A percentile compares a stretch with the other conserved stretches of the same genome.
Conservation (phyloP, 805 yeast genomes). For the Torulaspora franciscae region DNA sequence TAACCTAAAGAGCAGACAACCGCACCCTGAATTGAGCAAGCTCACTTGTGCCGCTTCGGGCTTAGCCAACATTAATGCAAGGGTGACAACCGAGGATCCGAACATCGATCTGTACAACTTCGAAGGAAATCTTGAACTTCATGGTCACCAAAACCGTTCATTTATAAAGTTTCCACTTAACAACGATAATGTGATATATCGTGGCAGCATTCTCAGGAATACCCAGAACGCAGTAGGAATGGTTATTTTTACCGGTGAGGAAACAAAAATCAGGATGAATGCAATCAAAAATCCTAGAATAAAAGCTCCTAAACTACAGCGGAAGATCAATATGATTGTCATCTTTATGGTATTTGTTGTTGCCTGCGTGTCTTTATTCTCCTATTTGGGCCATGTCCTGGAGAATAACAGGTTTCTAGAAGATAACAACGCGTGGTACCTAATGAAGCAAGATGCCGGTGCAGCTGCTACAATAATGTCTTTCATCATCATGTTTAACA, state of each 20-base stretch:
- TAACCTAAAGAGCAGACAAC: conserved; percentile 68
- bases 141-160: conserved; percentile 35
- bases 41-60: conserved; percentile 47
- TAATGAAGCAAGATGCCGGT: conserved; percentile 68
- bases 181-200: conserved; percentile 75
- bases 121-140: conserved; percentile 63
- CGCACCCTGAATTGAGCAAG: conserved; percentile 60
- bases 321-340: conserved; percentile 75
- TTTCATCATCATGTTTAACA: conserved; percentile 93
- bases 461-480: conserved; percentile 90
- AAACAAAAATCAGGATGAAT: conserved; percentile 92
- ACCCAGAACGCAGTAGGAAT: conserved; percentile 71
- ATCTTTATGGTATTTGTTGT: conserved; percentile 85
- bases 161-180: conserved; percentile 55
- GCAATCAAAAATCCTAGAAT: conserved; percentile 84
- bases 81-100: conserved; percentile 80
- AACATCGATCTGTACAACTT: conserved; percentile 86
- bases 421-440: conserved; percentile 62
- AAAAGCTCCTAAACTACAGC: conserved; percentile 89
- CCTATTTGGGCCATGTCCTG: conserved; percentile 72
- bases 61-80: conserved; percentile 46
- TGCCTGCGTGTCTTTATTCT: conserved; percentile 64
- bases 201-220: conserved; percentile 88
- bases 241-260: conserved; percentile 92
- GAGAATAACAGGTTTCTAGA: conserved; percentile 37